These are phyloP conservation scores for Pyrenochaeta sp. DNA, from an alignment of 2,329 filamentous ascomycete species.

Conservation along the genomic window DNA sequence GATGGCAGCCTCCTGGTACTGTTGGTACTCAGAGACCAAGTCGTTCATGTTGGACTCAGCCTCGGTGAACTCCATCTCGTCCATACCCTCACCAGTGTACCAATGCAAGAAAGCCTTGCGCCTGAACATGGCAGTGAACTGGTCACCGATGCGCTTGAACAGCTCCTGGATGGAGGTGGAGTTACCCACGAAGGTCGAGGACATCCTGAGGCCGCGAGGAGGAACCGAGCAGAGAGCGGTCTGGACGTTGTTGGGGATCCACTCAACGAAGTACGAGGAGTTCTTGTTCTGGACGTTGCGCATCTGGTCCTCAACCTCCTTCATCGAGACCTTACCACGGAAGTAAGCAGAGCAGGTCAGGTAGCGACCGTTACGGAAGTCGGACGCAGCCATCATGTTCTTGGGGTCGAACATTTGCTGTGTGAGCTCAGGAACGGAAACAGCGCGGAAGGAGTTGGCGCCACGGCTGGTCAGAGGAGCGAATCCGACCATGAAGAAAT, in stretches of 20 bases:
- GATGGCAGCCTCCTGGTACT: conserved; percentile 99
- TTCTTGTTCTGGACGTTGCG: conserved; percentile 99
- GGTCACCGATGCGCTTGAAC: conserved; percentile 99
- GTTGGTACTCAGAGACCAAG: conserved; percentile 98
- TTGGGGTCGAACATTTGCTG: conserved; percentile 99
- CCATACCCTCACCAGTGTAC: conserved; percentile 99
- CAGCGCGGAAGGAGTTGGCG: conserved; percentile 94
- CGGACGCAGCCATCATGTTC: conserved; percentile 99
- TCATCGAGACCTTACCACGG: conserved; percentile 99
- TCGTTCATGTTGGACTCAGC: conserved; percentile 99
- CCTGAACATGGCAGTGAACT: conserved; percentile 99
- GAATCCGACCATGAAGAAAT: conserved; percentile 99
- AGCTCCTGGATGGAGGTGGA: conserved; percentile 99
- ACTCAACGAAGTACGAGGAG: conserved; percentile 99
- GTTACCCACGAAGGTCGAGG: conserved; percentile 98
- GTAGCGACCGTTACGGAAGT: conserved; percentile 99
- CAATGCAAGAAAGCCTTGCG: conserved; percentile 99
- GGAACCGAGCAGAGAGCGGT: conserved; percentile 99
- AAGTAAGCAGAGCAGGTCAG: conserved; percentile 99
- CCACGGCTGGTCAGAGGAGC: conserved; percentile 94
- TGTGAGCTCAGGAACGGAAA: conserved; percentile 96
- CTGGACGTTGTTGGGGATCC: conserved; percentile 99
- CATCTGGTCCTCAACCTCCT: conserved; percentile 99
- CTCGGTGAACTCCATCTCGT: conserved; percentile 99
- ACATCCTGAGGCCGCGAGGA: conserved; percentile 98